Evolutionary conservation across 768 basidiomycete species (phyloP).

Genomic region (Tylopilus felleus): DNA sequence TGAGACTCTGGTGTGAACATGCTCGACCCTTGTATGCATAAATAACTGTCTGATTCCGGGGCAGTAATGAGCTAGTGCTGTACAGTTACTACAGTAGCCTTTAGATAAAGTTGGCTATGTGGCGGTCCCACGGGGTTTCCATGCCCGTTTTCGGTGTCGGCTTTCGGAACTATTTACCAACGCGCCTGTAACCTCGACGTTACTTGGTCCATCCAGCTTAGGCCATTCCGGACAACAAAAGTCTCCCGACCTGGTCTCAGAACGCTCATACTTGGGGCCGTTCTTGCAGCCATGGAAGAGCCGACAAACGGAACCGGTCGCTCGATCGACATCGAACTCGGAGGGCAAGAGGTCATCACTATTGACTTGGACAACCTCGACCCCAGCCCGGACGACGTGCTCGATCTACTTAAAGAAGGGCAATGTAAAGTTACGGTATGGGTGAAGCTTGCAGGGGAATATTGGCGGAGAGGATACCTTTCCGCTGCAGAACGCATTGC

Average conservation of each 20-base stretch:
- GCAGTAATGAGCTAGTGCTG: background rate
- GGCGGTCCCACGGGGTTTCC: background rate
- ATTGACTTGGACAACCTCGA: slow-evolving; percentile 88
- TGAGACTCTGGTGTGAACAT: no score
- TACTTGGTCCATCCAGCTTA: background rate
- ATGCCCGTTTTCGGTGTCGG: background rate
- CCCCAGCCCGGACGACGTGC: slow-evolving; percentile 69
- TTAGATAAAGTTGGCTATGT: background rate
- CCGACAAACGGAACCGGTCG: slow-evolving; percentile 15
- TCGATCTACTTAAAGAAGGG: slow-evolving; percentile 68
- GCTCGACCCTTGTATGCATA: no score
- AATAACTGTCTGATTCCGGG: background rate
- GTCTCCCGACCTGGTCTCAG: background rate
- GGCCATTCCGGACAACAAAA: background rate
- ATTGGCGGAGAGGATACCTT: slow-evolving; percentile 76
- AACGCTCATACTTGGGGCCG: background rate
- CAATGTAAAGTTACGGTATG: slow-evolving; percentile 72
- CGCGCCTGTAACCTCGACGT: no score
- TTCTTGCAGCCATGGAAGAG: slow-evolving; percentile 11
- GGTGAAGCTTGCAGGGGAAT: slow-evolving; percentile 83
- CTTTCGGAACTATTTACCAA: background rate
- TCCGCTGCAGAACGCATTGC: slow-evolving; percentile 78
- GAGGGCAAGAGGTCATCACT: slow-evolving; percentile 81
- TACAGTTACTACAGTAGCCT: background rate
- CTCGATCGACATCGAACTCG: slow-evolving; percentile 73